phyloP scores from a whole-genome alignment of 192 early-diverging fungal genomes.

The Coemansia sp. region DNA sequence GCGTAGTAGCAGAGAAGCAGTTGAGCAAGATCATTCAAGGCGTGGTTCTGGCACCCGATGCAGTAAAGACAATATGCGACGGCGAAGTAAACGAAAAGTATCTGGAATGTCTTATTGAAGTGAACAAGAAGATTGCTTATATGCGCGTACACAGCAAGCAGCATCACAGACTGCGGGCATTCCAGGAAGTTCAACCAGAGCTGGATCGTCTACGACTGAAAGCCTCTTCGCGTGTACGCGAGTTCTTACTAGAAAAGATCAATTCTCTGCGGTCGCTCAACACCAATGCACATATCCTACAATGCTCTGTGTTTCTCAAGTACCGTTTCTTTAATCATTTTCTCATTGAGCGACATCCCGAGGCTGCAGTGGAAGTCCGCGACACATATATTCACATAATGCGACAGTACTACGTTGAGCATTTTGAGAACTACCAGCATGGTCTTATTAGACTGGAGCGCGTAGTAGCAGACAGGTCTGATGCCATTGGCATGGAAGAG shows the following conservation, averaged over 20 bases:
- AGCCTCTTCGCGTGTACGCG: conserved; percentile 81
- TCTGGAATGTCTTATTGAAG: conserved; percentile 75
- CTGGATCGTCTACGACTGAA: conserved; percentile 84
- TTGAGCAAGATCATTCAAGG: conserved; percentile 79
- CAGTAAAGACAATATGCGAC: conserved; percentile 84
- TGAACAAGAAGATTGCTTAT: conserved; percentile 86
- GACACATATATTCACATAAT: conserved; percentile 83
- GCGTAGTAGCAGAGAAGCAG: conserved; percentile 75
- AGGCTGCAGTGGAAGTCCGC: conserved; percentile 85
- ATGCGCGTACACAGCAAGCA: conserved; percentile 71
- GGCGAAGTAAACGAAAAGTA: conserved; percentile 91
- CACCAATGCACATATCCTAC: conserved; percentile 91
- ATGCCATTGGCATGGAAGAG: conserved; percentile 88
- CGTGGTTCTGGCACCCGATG: conserved; percentile 73
- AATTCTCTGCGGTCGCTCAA: conserved; percentile 83
- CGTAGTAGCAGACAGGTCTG: conserved; percentile 74
- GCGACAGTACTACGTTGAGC: conserved; percentile 81
- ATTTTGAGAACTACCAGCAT: conserved; percentile 87
- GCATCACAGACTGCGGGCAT: conserved; percentile 69
- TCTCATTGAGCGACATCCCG: conserved; percentile 80
- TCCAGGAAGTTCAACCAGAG: conserved; percentile 89
- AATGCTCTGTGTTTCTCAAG: conserved; percentile 87
- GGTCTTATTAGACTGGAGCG: conserved; percentile 74
- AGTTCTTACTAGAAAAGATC: conserved; percentile 84
- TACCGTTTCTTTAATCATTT: conserved; percentile 92